Evolutionary conservation across 2,329 filamentous ascomycete genomes (phyloP).

Genomic region (Colletotrichum sp.): DNA sequence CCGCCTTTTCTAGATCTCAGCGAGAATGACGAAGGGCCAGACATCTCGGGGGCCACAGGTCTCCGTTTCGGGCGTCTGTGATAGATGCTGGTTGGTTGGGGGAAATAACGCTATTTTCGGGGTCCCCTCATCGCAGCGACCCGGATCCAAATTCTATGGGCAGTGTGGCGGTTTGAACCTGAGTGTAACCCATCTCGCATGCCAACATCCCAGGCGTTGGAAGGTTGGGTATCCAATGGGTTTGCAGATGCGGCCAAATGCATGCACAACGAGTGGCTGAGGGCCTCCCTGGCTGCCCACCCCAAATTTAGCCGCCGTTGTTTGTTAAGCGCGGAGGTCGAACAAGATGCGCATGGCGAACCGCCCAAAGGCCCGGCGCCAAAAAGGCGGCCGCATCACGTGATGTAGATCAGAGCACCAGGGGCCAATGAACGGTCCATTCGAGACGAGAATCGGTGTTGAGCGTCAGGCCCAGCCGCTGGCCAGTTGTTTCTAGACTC

Average conservation of each 20-base stretch:
- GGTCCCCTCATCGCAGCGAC: constrained; percentile 6
- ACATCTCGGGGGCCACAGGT: neutral
- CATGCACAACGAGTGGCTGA: constrained; percentile 18
- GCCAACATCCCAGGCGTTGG: neutral
- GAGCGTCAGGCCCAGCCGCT: constrained; percentile 1
- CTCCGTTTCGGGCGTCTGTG: constrained; percentile 15
- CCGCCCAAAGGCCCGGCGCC: neutral
- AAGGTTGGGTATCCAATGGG: constrained; percentile 10
- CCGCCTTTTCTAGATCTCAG: constrained; percentile 5
- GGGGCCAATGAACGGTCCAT: neutral
- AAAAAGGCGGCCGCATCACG: constrained; percentile 1
- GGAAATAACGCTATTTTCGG: constrained; percentile 14
- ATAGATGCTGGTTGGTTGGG: constrained; percentile 14
- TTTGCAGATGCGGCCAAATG: neutral
- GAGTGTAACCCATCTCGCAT: constrained; percentile 16
- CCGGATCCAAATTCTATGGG: constrained; percentile 2
- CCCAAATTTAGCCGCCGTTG: constrained; percentile 14
- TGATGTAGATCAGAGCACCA: neutral
- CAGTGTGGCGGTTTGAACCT: constrained; percentile 12
- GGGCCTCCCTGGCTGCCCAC: neutral
- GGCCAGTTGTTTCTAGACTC: constrained; percentile 7
- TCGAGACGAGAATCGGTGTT: neutral
- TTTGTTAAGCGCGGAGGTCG: constrained; percentile 13
- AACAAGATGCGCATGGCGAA: neutral
- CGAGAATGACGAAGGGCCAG: constrained; percentile 6